Evolutionary conservation across 441 rosid species (phyloP).

Genomic region (Brassica hybrid): DNA sequence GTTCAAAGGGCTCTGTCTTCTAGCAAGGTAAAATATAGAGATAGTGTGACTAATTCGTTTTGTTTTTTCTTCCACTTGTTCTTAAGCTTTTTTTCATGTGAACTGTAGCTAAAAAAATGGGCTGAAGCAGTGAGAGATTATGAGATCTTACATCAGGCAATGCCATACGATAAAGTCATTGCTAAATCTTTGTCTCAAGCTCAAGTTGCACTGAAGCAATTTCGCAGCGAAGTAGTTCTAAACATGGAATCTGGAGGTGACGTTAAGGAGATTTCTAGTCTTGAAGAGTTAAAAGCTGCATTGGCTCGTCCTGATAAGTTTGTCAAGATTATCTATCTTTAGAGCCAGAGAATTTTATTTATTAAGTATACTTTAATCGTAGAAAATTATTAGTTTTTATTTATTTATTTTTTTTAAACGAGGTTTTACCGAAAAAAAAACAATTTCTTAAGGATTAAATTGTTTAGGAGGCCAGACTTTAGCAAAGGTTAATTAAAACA

Average conservation of each 20-base stretch:
- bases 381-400: background rate
- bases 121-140: constrained; percentile 13
- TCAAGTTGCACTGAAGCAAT: constrained; percentile 10
- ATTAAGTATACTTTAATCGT: background rate
- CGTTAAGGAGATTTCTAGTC: background rate
- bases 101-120: constrained; percentile 15
- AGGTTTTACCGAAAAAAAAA: no score
- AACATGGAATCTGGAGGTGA: background rate
- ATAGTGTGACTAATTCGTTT: background rate
- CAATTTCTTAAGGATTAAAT: no score
- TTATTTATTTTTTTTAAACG: no score
- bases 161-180: background rate
- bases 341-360: background rate
- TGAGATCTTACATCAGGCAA: background rate
- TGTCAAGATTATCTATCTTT: background rate
- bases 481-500: no score
- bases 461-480: no score
- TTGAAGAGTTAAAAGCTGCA: constrained; percentile 2
- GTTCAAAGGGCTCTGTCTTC: background rate
- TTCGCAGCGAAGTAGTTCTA: background rate
- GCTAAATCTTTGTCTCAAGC: constrained; percentile 17
- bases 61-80: background rate
- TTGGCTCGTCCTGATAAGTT: background rate
- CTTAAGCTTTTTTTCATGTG: background rate
- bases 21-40: background rate